A percentile compares a stretch with the other conserved stretches of the same genome.
Evolutionary conservation across 441 rosid species (phyloP).

Genomic region (Daphne laureola): DNA sequence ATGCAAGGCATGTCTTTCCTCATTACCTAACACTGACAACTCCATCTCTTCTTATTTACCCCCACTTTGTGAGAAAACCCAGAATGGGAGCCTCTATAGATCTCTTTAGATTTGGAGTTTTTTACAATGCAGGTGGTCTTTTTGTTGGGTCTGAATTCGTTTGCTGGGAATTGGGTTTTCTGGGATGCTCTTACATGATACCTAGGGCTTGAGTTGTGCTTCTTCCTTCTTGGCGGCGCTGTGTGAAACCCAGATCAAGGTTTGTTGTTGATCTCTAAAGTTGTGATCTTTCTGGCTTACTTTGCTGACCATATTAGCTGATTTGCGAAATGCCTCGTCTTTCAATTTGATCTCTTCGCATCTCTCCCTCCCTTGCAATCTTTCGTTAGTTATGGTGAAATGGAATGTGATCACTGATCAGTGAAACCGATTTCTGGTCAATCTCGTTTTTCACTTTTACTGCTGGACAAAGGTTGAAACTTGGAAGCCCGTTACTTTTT

Average conservation of each 20-base stretch:
- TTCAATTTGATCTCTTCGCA: slow-evolving; percentile 10
- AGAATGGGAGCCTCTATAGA: slow-evolving; percentile 25
- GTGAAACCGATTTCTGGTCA: slow-evolving; percentile 9
- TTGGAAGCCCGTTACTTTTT: slow-evolving; percentile 23
- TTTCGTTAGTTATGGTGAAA: slow-evolving; percentile 14
- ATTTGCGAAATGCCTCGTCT: slow-evolving; percentile 7
- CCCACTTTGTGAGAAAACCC: slow-evolving; percentile 13
- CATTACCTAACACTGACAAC: slow-evolving; percentile 52
- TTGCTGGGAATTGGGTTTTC: slow-evolving; percentile 13
- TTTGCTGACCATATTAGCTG: slow-evolving; percentile 10
- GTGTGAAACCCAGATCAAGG: slow-evolving; percentile 14
- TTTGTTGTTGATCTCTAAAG: slow-evolving; percentile 15
- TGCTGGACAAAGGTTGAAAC: slow-evolving; percentile 5
- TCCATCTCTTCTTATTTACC: slow-evolving; percentile 27
- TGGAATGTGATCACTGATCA: slow-evolving; percentile 5
- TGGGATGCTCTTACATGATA: slow-evolving; percentile 8
- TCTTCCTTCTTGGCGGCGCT: slow-evolving; percentile 1
- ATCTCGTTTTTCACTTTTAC: slow-evolving; percentile 5
- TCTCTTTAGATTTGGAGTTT: slow-evolving; percentile 18
- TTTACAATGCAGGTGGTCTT: slow-evolving; percentile 17
- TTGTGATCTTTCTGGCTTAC: slow-evolving; percentile 15
- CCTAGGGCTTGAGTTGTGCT: slow-evolving; percentile 17
- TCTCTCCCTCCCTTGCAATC: not conserved
- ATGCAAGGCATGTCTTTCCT: slow-evolving; percentile 32
- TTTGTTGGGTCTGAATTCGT: slow-evolving; percentile 11